Percentiles rank a stretch among this genome's conserved stretches.
Conservation (phyloP, 1,284 basidiomycete genomes). For the Heterobasidion parviporum region DNA sequence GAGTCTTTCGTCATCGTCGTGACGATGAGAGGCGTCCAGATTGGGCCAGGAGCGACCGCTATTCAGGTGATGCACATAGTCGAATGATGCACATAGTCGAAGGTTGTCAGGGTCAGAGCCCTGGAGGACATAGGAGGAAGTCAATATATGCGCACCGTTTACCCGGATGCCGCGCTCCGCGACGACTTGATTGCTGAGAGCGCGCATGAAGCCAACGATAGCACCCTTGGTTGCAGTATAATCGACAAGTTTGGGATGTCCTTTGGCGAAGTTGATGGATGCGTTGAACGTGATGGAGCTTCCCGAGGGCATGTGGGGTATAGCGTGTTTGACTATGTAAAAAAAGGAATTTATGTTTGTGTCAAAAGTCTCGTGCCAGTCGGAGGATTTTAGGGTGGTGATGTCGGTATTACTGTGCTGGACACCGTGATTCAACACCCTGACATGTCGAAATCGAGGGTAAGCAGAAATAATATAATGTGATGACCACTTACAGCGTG, state of each 20-base stretch:
- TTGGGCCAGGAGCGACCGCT: slow-evolving; percentile 39
- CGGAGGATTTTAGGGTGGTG: slow-evolving; percentile 32
- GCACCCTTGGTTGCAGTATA: slow-evolving; percentile 52
- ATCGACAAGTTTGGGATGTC: slow-evolving; percentile 46
- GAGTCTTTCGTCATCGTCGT: slow-evolving; percentile 33
- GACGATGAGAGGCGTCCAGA: slow-evolving; percentile 45
- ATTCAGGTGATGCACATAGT: not conserved
- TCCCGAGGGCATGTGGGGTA: slow-evolving; percentile 32
- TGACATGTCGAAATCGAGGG: slow-evolving; percentile 10
- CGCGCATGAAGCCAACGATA: slow-evolving; percentile 36
- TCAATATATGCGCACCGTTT: slow-evolving; percentile 18
- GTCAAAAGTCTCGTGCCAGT: slow-evolving; percentile 47
- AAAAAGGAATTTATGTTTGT: slow-evolving; percentile 44
- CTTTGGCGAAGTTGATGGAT: slow-evolving; percentile 40
- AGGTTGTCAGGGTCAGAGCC: not conserved
- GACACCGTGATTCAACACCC: slow-evolving; percentile 45
- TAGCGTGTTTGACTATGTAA: slow-evolving; percentile 39
- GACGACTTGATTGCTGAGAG: slow-evolving; percentile 45
- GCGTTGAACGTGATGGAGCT: slow-evolving; percentile 42
- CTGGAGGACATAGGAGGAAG: not conserved
- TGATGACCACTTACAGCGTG: slow-evolving; percentile 26
- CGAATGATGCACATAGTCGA: not conserved
- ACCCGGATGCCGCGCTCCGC: slow-evolving; percentile 42
- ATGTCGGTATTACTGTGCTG: slow-evolving; percentile 40
- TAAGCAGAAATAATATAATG: not conserved